Percentiles rank a stretch among this genome's conserved stretches.
These are phyloP conservation scores for Ampelocalamus luodianensis DNA, from an alignment of 176 grass and related monocot genomes.

Conservation along the genomic window DNA sequence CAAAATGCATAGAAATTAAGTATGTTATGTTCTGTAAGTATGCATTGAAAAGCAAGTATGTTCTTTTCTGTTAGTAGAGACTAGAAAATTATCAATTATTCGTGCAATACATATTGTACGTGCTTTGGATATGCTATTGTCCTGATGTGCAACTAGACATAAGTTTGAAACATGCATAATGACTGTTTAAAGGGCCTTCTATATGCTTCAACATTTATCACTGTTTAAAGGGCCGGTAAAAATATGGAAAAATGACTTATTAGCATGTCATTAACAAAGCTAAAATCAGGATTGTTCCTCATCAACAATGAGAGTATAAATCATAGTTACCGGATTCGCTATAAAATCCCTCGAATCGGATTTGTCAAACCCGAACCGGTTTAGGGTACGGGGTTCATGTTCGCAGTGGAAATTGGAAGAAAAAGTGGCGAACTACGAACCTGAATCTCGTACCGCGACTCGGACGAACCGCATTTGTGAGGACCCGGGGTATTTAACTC, in stretches of 20 bases:
- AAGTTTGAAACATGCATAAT: slow-evolving; percentile 1
- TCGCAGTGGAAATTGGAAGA: no score
- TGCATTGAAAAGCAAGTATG: neutral
- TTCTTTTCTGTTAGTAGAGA: slow-evolving; percentile 14
- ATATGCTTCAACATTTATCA: slow-evolving; percentile 10
- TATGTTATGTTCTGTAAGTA: neutral
- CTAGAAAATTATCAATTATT: neutral
- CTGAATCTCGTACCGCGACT: no score
- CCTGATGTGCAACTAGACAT: neutral
- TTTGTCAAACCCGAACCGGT: no score
- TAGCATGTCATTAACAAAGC: slow-evolving; percentile 13
- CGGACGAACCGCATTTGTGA: no score
- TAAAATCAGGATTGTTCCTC: neutral
- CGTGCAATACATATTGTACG: neutral
- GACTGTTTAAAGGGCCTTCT: no score
- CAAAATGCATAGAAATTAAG: neutral
- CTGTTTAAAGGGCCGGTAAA: slow-evolving; percentile 17
- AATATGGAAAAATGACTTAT: neutral
- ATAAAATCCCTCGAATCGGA: no score
- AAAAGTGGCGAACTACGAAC: no score
- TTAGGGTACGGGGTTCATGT: no score
- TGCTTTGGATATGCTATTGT: neutral
- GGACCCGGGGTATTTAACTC: no score
- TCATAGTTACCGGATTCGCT: no score
- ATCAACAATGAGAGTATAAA: slow-evolving; percentile 1